Evolutionary conservation across 2,329 filamentous ascomycete genomes (phyloP), one percentile per base, ranked within the genome.

Genomic region (Xylariomycetidae sp.): DNA sequence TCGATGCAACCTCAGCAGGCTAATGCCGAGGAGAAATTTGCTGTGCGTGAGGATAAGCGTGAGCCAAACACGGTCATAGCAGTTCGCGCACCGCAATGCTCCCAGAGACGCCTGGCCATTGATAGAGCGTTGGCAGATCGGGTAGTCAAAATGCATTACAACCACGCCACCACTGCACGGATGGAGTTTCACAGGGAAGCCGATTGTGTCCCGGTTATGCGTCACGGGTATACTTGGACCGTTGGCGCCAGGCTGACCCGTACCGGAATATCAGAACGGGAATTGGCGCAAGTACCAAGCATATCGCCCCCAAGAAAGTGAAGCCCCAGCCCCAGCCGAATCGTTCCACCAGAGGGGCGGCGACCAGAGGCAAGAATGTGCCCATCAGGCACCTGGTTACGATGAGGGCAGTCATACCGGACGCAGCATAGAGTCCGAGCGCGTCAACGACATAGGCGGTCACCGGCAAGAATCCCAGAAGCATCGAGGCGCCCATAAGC

Each of bases 361-460:
- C 63, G 0, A 61, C 53, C 27, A 79, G 56, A 1, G 76, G 76
- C 19, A 79, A 42, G 25, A 79, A 70, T 0, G 75, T 76, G 4
- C 73, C 68, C 53, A 68, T 64, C 0, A 79, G 53, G 38, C 72
- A 76, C 23, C 73, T 59, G 2, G 63, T 63, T 2, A 77, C 69
- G 36, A 78, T 73, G 5, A 76, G 48, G 1, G 68, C 71, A 0
- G 73, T 76, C 58, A 76, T 63, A 2, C 72, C 72, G 9, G 70
- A 74, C 0, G 74, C 74, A 2, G 72, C 67, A 44, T 72, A 76
- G 5, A 71, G 38, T 0, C 72, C 70, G 37, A 68, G 74, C 0
- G 72, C 70, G 38, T 78, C 74, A 2, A 77, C 72, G 0, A 76
- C 62, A 40, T 76, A 78, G 0, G 72, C 64, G 35, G 65, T 67